A percentile compares a stretch with the other conserved stretches of the same genome.
phyloP scores from a whole-genome alignment of 768 basidiomycete genomes.

The Dioszegia crocea region DNA sequence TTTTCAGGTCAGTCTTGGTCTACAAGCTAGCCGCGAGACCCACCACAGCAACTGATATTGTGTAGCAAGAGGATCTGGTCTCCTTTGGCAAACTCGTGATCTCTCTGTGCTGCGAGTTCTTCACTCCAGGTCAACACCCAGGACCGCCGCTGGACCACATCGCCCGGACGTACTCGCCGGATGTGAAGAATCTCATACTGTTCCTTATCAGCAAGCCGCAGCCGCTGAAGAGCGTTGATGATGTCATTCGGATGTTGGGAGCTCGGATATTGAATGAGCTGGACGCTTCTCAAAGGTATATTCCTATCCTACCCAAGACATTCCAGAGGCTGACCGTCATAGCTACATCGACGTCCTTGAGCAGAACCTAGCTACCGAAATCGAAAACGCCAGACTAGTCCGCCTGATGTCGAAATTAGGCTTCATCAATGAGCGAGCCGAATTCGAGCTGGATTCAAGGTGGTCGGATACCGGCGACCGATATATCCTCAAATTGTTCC shows the following conservation, averaged over 20 bases:
- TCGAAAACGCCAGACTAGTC: conserved; percentile 90
- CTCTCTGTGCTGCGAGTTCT: conserved; percentile 67
- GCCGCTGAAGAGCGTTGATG: conserved; percentile 65
- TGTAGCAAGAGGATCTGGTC: conserved; percentile 75
- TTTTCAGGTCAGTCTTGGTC: conserved; percentile 7
- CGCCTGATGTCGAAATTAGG: conserved; percentile 88
- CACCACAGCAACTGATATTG: background rate
- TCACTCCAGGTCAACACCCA: conserved; percentile 62
- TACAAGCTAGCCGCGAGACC: too few species aligned
- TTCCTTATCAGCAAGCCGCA: conserved; percentile 69
- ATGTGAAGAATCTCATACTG: conserved; percentile 73
- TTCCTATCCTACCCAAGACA: background rate
- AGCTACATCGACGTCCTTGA: conserved; percentile 81
- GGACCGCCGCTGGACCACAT: conserved; percentile 72
- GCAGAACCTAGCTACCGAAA: conserved; percentile 73
- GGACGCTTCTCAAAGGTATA: conserved; percentile 75
- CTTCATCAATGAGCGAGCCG: conserved; percentile 98
- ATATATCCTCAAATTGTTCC: conserved; percentile 96
- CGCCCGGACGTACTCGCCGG: conserved; percentile 67
- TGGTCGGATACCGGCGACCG: conserved; percentile 99
- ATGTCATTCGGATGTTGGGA: conserved; percentile 75
- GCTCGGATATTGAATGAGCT: conserved; percentile 70
- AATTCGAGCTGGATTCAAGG: conserved; percentile 89
- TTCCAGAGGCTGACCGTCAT: conserved; percentile 6
- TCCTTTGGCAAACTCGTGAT: conserved; percentile 83